Base-by-base conservation (phyloP, 2,329 filamentous ascomycete genomes). In the Pestalotiopsis sp. region DNA sequence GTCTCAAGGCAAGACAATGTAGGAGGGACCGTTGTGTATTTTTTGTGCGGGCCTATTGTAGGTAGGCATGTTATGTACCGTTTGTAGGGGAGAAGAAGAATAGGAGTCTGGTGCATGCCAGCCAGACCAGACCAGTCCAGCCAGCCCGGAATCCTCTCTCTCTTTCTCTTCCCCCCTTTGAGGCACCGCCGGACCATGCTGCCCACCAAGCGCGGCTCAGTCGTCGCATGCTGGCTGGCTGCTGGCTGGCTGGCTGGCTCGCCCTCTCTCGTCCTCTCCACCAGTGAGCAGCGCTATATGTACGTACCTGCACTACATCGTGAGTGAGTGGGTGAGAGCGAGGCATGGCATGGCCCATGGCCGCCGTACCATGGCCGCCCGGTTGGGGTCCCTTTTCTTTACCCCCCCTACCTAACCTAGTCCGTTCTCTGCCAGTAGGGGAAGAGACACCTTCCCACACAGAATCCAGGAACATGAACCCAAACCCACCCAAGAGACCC, bases 371-470 rank as follows among this genome's bases (percentile, higher is more conserved):
- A n/a, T 52, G 45, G 17, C 45, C 6, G 45, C 17, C 20, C 31
- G 52, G 23, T 66, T 56, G 52, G 45, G 25, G 41, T 58, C 64
- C 64, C 45, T 52, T 52, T 52, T 52, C 45, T n/a, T 52, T n/a
- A 9, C 45, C 45, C 45, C 45, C 45, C 45, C n/a, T 49, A 49
- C 41, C 45, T n/a, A n/a, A 52, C 45, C 45, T 52, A 52, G 45
- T 52, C 45, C 17, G 45, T 52, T 17, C 45, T 45, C 64, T 20
- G 56, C 65, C 52, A 67, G 45, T 52, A 52, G 45, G 7, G 45
- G 25, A 67, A 67, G 65, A 67, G 52, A 67, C 23, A 36, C 27
- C 65, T 56, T 67, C 58, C 65, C 65, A 45, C 65, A 61, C 65
- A 67, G 52, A 67, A 66, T 66, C 41, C 63, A 66, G 63, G 63